Conservation (phyloP, 257 asterid genomes). For the Solanum pennellii region DNA sequence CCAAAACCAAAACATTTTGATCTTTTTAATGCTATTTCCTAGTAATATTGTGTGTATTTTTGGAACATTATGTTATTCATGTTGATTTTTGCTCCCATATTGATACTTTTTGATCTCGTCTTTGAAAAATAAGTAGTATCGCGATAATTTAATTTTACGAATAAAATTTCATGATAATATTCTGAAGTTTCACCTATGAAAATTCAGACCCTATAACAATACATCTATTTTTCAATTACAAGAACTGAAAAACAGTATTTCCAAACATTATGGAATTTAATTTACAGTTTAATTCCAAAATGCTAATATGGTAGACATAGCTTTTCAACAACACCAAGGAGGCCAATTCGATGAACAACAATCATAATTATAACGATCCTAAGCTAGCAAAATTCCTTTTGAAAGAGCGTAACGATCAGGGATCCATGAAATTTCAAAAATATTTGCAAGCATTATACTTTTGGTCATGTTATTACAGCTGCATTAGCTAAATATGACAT, state of each 20-base stretch:
- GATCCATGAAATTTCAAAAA: neutral
- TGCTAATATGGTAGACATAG: neutral
- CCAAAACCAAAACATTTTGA: neutral
- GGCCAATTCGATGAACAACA: neutral
- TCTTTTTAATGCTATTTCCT: neutral
- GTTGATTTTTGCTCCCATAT: neutral
- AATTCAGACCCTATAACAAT: too few species aligned
- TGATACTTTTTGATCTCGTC: neutral
- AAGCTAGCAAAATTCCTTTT: neutral
- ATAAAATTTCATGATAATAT: neutral
- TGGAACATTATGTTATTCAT: neutral
- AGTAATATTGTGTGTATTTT: neutral
- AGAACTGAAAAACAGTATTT: too few species aligned
- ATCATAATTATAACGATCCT: neutral
- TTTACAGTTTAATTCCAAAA: rapidly evolving
- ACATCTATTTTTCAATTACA: too few species aligned
- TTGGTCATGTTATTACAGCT: neutral
- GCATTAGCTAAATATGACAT: neutral
- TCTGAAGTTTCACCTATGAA: neutral
- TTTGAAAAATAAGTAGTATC: neutral
- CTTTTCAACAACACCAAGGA: neutral
- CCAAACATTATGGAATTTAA: neutral
- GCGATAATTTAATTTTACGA: neutral
- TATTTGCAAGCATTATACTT: neutral
- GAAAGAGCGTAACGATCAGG: neutral